Conservation (phyloP, 208 protist genomes). For the Giardia duodenalis region DNA sequence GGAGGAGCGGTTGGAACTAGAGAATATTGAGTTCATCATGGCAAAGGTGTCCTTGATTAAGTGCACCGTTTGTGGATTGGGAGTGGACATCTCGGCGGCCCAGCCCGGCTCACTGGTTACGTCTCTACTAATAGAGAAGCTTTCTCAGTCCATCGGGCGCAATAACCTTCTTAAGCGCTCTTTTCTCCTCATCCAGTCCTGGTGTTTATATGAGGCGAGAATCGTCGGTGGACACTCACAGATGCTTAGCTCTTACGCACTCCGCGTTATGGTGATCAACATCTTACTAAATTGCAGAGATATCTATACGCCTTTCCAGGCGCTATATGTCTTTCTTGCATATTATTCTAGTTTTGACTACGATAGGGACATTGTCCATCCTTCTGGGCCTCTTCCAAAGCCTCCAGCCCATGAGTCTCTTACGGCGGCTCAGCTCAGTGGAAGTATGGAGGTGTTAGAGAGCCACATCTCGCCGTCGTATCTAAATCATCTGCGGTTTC, state of each 20-base stretch:
- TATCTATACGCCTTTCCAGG: neutral
- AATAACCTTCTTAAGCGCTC: neutral
- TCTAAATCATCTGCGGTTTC: neutral
- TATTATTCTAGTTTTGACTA: neutral
- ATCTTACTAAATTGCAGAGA: neutral
- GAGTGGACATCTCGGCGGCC: neutral
- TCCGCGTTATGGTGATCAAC: neutral
- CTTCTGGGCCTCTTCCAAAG: neutral
- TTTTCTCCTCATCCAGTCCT: neutral
- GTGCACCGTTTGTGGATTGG: neutral
- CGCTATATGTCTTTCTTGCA: neutral
- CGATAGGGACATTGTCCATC: neutral
- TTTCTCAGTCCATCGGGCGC: neutral
- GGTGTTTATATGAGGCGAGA: neutral
- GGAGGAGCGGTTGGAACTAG: too few relatives aligned
- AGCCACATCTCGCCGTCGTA: neutral
- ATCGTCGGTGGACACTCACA: neutral
- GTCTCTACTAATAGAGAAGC: neutral
- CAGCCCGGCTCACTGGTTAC: neutral
- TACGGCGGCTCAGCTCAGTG: neutral
- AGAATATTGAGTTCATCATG: neutral
- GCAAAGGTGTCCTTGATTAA: neutral
- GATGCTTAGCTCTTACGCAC: neutral
- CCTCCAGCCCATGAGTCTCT: neutral
- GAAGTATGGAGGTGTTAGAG: neutral